Evolutionary conservation across 768 basidiomycete species (phyloP).

Genomic region (Lactarius indigo): DNA sequence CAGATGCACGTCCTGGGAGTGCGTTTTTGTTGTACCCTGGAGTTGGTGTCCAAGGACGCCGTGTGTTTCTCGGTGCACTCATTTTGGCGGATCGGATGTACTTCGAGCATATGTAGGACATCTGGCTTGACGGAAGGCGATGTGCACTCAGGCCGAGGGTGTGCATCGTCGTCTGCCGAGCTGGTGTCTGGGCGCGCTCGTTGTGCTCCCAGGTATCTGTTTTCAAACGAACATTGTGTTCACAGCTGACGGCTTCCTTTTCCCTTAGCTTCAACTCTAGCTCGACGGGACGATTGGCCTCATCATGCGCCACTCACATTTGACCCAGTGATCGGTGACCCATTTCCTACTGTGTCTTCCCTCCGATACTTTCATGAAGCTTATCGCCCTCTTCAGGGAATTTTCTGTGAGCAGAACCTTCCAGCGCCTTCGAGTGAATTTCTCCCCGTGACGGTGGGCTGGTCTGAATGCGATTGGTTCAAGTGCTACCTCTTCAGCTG

Average conservation of each 20-base stretch:
- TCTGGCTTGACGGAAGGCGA: background rate
- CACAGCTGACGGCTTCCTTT: background rate
- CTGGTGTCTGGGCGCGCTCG: background rate
- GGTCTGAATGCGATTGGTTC: background rate
- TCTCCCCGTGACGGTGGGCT: background rate
- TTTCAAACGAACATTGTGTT: background rate
- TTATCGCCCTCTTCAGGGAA: background rate
- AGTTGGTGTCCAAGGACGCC: background rate
- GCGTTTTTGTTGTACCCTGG: background rate
- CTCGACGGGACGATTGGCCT: background rate
- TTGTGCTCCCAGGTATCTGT: background rate
- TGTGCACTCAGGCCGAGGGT: constrained; percentile 11
- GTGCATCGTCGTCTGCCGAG: background rate
- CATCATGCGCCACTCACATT: background rate
- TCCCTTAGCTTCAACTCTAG: background rate
- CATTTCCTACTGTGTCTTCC: background rate
- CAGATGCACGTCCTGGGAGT: background rate
- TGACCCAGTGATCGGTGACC: background rate
- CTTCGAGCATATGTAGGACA: background rate
- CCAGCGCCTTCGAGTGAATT: background rate
- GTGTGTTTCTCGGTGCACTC: background rate
- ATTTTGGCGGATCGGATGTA: background rate
- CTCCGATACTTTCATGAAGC: background rate
- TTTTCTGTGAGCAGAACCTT: background rate
- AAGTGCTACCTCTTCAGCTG: background rate